phyloP scores from a whole-genome alignment of 495 filamentous ascomycete genomes.

The Trichoderma gamsii region DNA sequence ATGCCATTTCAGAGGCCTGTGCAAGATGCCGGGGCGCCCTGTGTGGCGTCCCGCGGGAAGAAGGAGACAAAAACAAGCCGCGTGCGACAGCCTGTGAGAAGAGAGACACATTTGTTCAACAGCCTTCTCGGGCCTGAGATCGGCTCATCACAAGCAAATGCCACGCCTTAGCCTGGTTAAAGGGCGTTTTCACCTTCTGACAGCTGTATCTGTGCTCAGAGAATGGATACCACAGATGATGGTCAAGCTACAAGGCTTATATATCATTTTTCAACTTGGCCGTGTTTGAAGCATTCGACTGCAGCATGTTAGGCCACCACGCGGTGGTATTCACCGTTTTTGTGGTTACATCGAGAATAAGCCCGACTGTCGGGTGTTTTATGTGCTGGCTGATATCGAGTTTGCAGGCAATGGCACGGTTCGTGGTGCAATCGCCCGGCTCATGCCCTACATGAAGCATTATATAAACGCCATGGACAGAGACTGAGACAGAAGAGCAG shows the following conservation, averaged over 20 bases:
- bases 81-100: background rate
- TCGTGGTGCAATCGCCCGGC: background rate
- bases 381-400: background rate
- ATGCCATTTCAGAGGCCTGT: background rate
- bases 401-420: background rate
- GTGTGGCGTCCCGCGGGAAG: background rate
- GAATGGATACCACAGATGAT: background rate
- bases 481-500: background rate
- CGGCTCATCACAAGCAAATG: background rate
- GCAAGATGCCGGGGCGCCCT: background rate
- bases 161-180: background rate
- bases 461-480: too few species aligned
- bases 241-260: background rate
- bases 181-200: background rate
- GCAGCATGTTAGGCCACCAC: background rate
- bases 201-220: background rate
- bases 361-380: background rate
- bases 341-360: background rate
- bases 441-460: background rate
- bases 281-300: background rate
- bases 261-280: background rate
- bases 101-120: background rate
- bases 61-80: slow-evolving; percentile 1
- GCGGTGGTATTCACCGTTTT: background rate
- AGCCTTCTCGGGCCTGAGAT: background rate